Conservation (phyloP, 352 stramenopile genomes). For the Globisporangium radiosum region DNA sequence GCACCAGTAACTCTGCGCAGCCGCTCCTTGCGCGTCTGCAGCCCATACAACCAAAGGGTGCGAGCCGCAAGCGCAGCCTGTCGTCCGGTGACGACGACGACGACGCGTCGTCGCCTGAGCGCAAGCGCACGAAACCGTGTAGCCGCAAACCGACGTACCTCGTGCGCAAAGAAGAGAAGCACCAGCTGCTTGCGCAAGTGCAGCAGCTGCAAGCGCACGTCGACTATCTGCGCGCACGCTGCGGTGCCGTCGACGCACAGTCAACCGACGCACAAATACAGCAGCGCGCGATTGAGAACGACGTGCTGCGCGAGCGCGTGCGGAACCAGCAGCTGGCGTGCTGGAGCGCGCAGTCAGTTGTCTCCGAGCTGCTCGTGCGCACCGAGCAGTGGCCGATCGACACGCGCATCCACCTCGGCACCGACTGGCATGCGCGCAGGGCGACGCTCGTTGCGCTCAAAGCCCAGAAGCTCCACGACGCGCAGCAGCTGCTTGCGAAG, state of each 20-base stretch:
- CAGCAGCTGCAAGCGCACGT: slow-evolving; percentile 30
- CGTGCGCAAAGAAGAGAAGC: slow-evolving; percentile 43
- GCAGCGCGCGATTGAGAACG: slow-evolving; percentile 37
- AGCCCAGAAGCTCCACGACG: slow-evolving; percentile 36
- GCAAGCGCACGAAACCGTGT: slow-evolving; percentile 17
- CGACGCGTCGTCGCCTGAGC: slow-evolving; percentile 2
- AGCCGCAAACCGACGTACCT: slow-evolving; percentile 42
- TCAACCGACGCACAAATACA: slow-evolving; percentile 17
- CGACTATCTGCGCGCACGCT: slow-evolving; percentile 25
- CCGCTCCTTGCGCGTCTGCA: slow-evolving; percentile 5
- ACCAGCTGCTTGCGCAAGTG: slow-evolving; percentile 28
- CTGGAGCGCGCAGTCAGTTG: slow-evolving; percentile 31
- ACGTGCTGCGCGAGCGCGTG: slow-evolving; percentile 32
- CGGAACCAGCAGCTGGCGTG: slow-evolving; percentile 43
- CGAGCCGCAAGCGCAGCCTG: slow-evolving; percentile 1
- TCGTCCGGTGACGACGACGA: slow-evolving; percentile 4
- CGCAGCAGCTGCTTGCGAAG: slow-evolving; percentile 36
- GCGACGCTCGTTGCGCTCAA: slow-evolving; percentile 35
- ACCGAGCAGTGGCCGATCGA: slow-evolving; percentile 27
- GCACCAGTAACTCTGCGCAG: neutral
- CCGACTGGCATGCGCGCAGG: slow-evolving; percentile 17
- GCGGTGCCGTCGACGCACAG: slow-evolving; percentile 13
- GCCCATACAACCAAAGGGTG: neutral
- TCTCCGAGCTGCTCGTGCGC: slow-evolving; percentile 33
- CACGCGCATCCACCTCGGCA: slow-evolving; percentile 37